Evolutionary conservation across 1,284 basidiomycete genomes (phyloP).

Genomic region (Athelia sp.): DNA sequence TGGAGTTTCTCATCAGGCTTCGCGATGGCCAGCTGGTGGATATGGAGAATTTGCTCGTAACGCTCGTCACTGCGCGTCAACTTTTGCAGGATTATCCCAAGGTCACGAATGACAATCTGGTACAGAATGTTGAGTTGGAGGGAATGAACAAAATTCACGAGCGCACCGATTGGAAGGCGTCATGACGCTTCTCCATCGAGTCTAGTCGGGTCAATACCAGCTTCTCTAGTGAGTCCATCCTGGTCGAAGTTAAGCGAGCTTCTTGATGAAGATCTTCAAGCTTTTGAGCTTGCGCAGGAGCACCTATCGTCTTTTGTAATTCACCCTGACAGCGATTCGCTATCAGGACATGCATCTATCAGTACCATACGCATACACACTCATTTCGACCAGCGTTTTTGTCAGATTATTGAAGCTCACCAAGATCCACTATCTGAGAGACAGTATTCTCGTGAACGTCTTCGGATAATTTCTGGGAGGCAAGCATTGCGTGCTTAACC

Average conservation of each 20-base stretch:
- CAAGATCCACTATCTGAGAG: conserved; percentile 38
- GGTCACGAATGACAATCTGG: conserved; percentile 11
- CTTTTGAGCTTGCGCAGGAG: conserved; percentile 44
- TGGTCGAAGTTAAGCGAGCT: conserved; percentile 17
- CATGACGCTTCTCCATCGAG: not conserved
- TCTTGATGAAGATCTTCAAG: conserved; percentile 37
- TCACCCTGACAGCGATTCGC: conserved; percentile 58
- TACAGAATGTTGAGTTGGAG: not conserved
- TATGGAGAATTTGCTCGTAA: no score
- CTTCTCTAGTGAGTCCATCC: conserved; percentile 53
- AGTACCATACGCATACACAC: not conserved
- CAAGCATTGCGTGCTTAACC: conserved; percentile 35
- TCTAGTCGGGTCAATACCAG: no score
- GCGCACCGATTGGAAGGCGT: not conserved
- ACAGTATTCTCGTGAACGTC: conserved; percentile 38
- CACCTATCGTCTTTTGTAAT: conserved; percentile 51
- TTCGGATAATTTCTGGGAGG: conserved; percentile 39
- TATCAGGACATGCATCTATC: conserved; percentile 11
- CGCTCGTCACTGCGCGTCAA: no score
- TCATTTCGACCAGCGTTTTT: not conserved
- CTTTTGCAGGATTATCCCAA: no score
- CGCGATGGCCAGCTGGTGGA: no score
- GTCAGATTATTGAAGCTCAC: conserved; percentile 27
- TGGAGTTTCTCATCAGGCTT: no score
- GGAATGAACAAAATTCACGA: not conserved